Conservation (phyloP, 257 asterid genomes). For the Sherardia arvensis region DNA sequence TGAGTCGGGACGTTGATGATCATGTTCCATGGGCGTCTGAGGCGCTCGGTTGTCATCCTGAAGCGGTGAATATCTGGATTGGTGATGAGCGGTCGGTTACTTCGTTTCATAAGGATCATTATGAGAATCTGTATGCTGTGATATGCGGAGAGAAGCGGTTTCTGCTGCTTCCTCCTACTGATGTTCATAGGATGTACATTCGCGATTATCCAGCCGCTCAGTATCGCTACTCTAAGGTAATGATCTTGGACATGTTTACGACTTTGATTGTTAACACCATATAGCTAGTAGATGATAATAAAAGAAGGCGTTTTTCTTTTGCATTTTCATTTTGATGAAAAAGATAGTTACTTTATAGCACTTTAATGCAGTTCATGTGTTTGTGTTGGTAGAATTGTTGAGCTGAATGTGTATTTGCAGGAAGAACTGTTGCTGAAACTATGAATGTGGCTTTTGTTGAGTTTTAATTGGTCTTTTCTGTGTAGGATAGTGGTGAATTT, state of each 20-base stretch:
- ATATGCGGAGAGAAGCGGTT: slow-evolving; percentile 71
- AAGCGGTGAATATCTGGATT: slow-evolving; percentile 89
- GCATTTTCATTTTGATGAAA: not conserved
- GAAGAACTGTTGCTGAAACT: not conserved
- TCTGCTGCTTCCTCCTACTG: slow-evolving; percentile 79
- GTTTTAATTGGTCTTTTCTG: not conserved
- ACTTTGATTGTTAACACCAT: no score
- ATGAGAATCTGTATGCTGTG: slow-evolving; percentile 85
- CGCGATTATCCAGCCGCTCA: slow-evolving; percentile 58
- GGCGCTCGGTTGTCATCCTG: slow-evolving; percentile 75
- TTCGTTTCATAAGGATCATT: slow-evolving; percentile 80
- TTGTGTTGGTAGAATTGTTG: not conserved
- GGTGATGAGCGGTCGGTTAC: slow-evolving; percentile 65
- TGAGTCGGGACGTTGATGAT: slow-evolving; percentile 51
- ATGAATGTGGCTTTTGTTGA: not conserved
- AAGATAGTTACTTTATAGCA: not conserved
- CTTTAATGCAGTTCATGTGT: not conserved
- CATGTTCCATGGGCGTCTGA: slow-evolving; percentile 65
- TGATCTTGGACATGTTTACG: not conserved
- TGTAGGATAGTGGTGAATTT: slow-evolving; percentile 63
- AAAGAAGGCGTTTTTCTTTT: not conserved
- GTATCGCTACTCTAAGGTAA: slow-evolving; percentile 52
- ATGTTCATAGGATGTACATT: slow-evolving; percentile 82
- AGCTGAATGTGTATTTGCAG: not conserved
- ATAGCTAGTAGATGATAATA: not conserved